Base-by-base conservation (phyloP, 2,329 filamentous ascomycete species). In the Fusarium sp. region DNA sequence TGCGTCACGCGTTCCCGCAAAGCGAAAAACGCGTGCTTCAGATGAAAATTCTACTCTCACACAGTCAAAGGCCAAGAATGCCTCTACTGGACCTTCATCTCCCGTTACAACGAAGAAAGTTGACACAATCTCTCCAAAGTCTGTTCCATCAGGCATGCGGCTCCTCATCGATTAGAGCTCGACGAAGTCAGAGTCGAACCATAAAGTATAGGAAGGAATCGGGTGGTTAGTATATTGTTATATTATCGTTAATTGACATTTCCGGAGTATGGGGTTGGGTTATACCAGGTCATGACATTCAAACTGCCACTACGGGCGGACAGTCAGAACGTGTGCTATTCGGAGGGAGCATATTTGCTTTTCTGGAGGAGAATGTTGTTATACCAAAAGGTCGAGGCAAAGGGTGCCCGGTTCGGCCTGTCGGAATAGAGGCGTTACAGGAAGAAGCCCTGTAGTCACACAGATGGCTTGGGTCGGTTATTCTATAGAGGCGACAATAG, bases 41-140 rank as follows among this genome's bases (percentile, higher is more conserved):
- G 42, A 49, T 46, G 52, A 58, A 41, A 42, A 46, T 21, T 70
- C 75, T 10, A 46, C 58, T 69, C 66, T 49, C 54, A 9, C 67
- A 59, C 64, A 74, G 13, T 56, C 67, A 42, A 26, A 42, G 23
- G 53, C 62, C 25, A 37, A 63, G 18, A 39, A 42, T 21, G 62
- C 31, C 43, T 56, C 65, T n/a, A 31, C 30, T 12, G 43, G 34
- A 48, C 65, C 70, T 28, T 70, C 75, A 21, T 74, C 73, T 25
- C 74, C 76, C 7, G 63, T 56, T 10, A 49, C 55, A 39, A 31
- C 58, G 12, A 62, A 44, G 6, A 56, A 65, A 73, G 50, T 71
- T 34, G 70, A 80, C 23, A 84, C 83, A 8, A 83, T 85, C 39
- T 84, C 83, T 26, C 82, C 84, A 9, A 79, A 75, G 28, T 81